Base-by-base conservation (phyloP, 805 yeast genomes). In the Candida yuanshanica region DNA sequence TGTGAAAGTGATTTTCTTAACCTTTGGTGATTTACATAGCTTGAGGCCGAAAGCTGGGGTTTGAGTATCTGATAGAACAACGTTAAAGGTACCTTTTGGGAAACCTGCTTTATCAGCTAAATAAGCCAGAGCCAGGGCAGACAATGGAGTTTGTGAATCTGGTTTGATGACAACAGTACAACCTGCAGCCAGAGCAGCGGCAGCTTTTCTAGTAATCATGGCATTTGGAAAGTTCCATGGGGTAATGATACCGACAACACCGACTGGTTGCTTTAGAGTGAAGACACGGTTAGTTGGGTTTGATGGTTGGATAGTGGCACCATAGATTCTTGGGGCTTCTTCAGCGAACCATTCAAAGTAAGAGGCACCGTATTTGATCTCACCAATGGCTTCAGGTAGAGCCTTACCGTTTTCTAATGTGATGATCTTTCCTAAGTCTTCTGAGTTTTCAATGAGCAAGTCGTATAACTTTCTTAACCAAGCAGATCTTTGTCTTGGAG, bases 271-370 rank as follows among this genome's bases (percentile, higher is more conserved):
- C 50, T 72, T 75, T 38, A 67, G 51, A 17, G 83, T 75, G 46
- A 71, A 63, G 18, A 74, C 72, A 56, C 79, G 70, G 51, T 73
- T 76, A 38, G 69, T 60, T 36, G 69, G 64, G 51, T 70, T 72
- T 18, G 70, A 45, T 9, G 83, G 79, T 50, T 75, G 81, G 43
- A 77, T 76, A 3, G 80, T 74, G 43, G 69, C 64, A 37, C 83
- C 81, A 51, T 75, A 74, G 22, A 67, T 55, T 47, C 82, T 60
- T 49, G 76, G 73, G 12, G 81, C 79, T 51, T 75, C 82, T 55
- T 75, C 81, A 24, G 95, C 71, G 57, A 79, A 90, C 96, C 97
- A 90, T 56, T 87, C 89, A 59, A 86, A 83, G 62, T 83, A 89
- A 7, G 85, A 75, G 4, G 83, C 83, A 22, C 77, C 80, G 49